These are phyloP conservation scores for Eleusine indica DNA, from an alignment of 176 grass and related monocot species.

Conservation along the genomic window DNA sequence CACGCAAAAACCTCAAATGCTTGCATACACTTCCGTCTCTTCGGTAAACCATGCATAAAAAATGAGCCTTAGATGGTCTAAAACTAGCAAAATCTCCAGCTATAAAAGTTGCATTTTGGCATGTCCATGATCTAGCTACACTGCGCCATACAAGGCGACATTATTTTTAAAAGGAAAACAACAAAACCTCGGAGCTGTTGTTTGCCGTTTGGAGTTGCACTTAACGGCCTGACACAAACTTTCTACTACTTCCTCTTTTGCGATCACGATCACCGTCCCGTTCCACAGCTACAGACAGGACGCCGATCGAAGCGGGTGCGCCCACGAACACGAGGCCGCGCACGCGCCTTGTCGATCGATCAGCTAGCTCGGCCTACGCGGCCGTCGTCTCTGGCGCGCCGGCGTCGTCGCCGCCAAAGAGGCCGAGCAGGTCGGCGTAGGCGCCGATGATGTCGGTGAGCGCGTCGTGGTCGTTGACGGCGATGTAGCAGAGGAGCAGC, in stretches of 20 bases:
- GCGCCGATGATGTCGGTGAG: conserved; percentile 78
- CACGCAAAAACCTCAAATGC: too few species aligned
- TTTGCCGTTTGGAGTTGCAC: not conserved
- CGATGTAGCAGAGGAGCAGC: conserved; percentile 83
- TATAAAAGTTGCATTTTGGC: too few species aligned
- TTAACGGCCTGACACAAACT: not conserved
- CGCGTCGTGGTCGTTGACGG: conserved; percentile 66
- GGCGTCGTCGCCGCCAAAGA: not conserved
- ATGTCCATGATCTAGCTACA: too few species aligned
- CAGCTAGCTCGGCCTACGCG: not conserved
- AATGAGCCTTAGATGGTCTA: too few species aligned
- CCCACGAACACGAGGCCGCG: not conserved
- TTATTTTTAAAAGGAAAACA: too few species aligned
- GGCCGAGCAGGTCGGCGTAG: conserved; percentile 71
- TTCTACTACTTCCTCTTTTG: conserved; percentile 19
- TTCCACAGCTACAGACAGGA: not conserved
- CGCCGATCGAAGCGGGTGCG: not conserved
- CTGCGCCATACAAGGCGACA: too few species aligned
- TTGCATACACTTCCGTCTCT: too few species aligned
- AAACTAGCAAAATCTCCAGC: too few species aligned
- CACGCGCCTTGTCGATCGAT: not conserved
- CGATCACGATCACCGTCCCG: not conserved
- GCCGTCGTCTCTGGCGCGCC: not conserved
- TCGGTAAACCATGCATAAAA: too few species aligned
- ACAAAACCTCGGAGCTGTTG: too few species aligned